Base-by-base conservation (phyloP, 805 yeast genomes). In the Schwanniomyces sp. region DNA sequence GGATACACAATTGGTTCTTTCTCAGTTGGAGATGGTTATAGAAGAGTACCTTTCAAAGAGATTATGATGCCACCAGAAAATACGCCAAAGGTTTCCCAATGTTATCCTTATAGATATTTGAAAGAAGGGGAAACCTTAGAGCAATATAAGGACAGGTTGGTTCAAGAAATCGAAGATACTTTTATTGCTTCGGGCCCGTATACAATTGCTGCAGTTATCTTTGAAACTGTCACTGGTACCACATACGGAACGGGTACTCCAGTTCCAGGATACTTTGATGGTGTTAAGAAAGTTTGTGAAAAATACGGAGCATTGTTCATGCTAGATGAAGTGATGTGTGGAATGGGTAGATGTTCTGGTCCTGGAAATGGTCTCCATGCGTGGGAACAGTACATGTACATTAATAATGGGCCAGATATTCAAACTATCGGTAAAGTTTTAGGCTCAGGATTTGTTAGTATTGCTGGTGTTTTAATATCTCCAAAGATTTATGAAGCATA, bases 321-420 rank as follows among this genome's bases (percentile, higher is more conserved):
- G 63, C 61, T 78, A 41, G 84, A 80, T 54, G 84, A 80, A 61
- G 79, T 79, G 38, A 78, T 79, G 82, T 78, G 81, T 57, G 84
- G 84, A 34, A 70, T 78, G 34, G 84, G 83, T 17, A 72, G 84
- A 55, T 27, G 30, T 11, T 27, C 30, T 11, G 30, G 30, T 27
- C 30, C 4, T 10, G 40, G 47, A 12, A 82, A 82, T 32, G 68
- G 70, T 27, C 67, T 70, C 51, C 70, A 66, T 61, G 77, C 77
- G 49, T 77, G 79, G 74, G 79, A 75, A 55, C 72, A 71, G 51
- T 69, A 64, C 18, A 72, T 62, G 41, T 61, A 62, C 30, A 75
- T 74, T 18, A 27, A 27, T 10, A 27, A 27, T 27, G 30, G 30
- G 4, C 82, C 82, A 48, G 81, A 78, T 56, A 64, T 78, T 38